Evolutionary conservation across 768 basidiomycete genomes (phyloP).

Genomic region (Pleurotus cornucopiae): DNA sequence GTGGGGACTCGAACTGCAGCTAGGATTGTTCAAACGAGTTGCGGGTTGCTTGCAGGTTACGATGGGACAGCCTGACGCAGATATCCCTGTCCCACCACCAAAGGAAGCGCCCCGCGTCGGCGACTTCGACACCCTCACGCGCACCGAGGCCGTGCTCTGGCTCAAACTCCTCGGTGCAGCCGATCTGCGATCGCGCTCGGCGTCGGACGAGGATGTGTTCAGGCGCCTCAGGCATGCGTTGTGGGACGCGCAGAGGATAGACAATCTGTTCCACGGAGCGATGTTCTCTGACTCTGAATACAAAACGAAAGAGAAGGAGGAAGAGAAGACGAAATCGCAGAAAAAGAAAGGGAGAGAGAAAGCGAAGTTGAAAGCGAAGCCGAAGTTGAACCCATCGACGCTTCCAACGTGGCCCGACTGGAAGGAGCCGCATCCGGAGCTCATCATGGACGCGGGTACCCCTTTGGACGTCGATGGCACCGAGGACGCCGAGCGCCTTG

Average conservation of each 20-base stretch:
- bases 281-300: conserved; percentile 9
- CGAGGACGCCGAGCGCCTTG: conserved; percentile 8
- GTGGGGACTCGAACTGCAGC: too few species aligned
- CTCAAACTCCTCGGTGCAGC: conserved; percentile 11
- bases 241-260: conserved; percentile 18
- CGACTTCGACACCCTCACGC: conserved; percentile 14
- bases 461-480: neutral
- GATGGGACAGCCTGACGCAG: neutral
- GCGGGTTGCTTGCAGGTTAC: too few species aligned
- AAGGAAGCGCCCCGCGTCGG: conserved; percentile 8
- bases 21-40: too few species aligned
- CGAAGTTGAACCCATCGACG: conserved; percentile 6
- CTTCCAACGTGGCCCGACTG: conserved; percentile 6
- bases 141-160: conserved; percentile 12
- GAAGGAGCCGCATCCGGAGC: conserved; percentile 10
- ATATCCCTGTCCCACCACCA: conserved; percentile 8
- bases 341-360: too few species aligned
- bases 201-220: conserved; percentile 10
- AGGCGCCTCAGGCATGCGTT: conserved; percentile 11
- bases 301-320: too few species aligned
- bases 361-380: neutral
- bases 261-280: conserved; percentile 14
- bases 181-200: neutral
- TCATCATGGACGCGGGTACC: neutral
- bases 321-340: too few species aligned